These are phyloP conservation scores for Pleurotus giganteus DNA, from an alignment of 768 basidiomycete species.

Conservation along the genomic window DNA sequence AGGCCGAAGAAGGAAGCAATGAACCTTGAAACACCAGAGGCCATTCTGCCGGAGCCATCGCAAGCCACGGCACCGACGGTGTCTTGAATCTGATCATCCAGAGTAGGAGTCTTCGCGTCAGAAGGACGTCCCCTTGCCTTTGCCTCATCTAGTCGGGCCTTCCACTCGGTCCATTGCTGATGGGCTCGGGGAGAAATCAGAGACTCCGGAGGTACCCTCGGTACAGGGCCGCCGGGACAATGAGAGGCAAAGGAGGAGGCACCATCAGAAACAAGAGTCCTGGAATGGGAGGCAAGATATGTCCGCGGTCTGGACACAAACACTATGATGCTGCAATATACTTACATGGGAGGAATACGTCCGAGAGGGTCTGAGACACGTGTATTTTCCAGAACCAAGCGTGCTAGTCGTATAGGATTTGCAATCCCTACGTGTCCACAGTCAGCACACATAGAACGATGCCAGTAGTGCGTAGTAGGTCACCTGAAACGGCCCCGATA, in stretches of 20 bases:
- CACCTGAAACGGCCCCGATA: slow-evolving; percentile 72
- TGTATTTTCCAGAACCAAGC: slow-evolving; percentile 53
- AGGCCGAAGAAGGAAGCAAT: slow-evolving; percentile 6
- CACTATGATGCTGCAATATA: slow-evolving; percentile 6
- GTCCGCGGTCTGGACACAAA: not conserved
- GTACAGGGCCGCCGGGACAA: slow-evolving; percentile 17
- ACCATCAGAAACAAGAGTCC: slow-evolving; percentile 61
- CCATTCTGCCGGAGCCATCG: slow-evolving; percentile 41
- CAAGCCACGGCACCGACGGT: slow-evolving; percentile 80
- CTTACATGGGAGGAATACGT: slow-evolving; percentile 70
- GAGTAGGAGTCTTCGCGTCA: not conserved
- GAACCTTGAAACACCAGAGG: slow-evolving; percentile 78
- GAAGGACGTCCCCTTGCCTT: not conserved
- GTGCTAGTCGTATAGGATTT: slow-evolving; percentile 68
- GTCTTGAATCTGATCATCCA: slow-evolving; percentile 51
- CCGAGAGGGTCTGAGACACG: slow-evolving; percentile 48
- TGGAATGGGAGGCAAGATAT: slow-evolving; percentile 20
- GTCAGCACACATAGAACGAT: not conserved
- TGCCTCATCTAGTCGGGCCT: slow-evolving; percentile 32
- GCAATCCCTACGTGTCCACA: slow-evolving; percentile 69
- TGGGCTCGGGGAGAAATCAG: slow-evolving; percentile 50
- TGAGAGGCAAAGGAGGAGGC: slow-evolving; percentile 53
- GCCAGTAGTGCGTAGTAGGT: not conserved
- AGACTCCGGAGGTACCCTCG: slow-evolving; percentile 37
- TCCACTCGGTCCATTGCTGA: slow-evolving; percentile 65